Evolutionary conservation across 2,329 filamentous ascomycete genomes (phyloP).

Genomic region (Nemania diffusa): DNA sequence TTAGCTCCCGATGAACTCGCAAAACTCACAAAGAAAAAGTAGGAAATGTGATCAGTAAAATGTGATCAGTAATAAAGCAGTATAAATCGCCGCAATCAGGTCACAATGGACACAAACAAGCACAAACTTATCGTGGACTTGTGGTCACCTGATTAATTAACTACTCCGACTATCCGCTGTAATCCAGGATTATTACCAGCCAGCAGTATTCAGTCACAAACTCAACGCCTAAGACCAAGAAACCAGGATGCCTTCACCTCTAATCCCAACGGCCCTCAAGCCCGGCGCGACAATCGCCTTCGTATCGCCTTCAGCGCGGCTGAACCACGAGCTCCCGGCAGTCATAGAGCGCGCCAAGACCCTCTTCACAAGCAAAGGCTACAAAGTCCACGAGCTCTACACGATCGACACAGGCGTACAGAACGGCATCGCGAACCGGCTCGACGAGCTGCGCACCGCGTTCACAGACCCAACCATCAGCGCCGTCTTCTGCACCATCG

Average conservation of each 20-base stretch:
- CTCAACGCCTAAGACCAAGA: too few species aligned
- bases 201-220: too few species aligned
- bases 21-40: not conserved
- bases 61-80: too few species aligned
- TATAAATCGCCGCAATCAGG: not conserved
- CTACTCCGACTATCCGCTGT: not conserved
- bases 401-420: conserved; percentile 48
- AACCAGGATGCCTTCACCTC: conserved; percentile 33
- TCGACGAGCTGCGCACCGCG: conserved; percentile 53
- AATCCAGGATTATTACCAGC: not conserved
- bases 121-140: not conserved
- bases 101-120: not conserved
- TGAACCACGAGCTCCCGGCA: conserved; percentile 48
- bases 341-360: conserved; percentile 48
- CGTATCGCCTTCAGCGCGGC: conserved; percentile 54
- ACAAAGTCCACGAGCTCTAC: conserved; percentile 50
- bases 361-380: conserved; percentile 50
- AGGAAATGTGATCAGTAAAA: not conserved
- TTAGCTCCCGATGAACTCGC: too few species aligned
- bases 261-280: conserved; percentile 45
- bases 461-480: conserved; percentile 51
- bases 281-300: conserved; percentile 54
- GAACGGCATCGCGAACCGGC: conserved; percentile 50
- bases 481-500: conserved; percentile 55
- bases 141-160: not conserved